phyloP scores from a whole-genome alignment of 2,329 filamentous ascomycete species.

The Aspergillus fructus region DNA sequence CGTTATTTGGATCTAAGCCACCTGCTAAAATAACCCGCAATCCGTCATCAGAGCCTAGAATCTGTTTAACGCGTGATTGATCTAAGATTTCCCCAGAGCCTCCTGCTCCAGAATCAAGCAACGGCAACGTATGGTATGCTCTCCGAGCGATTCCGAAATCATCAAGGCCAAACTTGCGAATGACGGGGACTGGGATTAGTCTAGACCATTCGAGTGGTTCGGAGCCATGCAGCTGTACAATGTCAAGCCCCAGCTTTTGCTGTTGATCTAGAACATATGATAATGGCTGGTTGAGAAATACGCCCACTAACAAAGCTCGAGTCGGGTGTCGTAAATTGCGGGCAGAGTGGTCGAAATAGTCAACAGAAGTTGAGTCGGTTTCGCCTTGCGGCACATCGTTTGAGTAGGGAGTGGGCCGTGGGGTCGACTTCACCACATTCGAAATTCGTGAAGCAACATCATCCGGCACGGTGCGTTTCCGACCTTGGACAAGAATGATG shows the following conservation, averaged over 20 bases:
- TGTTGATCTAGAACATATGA: conserved; percentile 79
- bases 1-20: conserved; percentile 77
- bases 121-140: conserved; percentile 78
- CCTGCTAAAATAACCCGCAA: conserved; percentile 80
- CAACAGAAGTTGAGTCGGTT: conserved; percentile 39
- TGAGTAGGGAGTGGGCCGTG: conserved; percentile 24
- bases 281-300: conserved; percentile 89
- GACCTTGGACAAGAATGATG: conserved; percentile 82
- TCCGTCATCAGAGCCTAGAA: conserved; percentile 67
- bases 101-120: conserved; percentile 84
- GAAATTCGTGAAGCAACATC: conserved; percentile 81
- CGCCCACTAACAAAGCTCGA: conserved; percentile 80
- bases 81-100: conserved; percentile 78
- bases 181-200: conserved; percentile 87
- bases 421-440: conserved; percentile 63
- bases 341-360: conserved; percentile 68
- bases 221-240: conserved; percentile 88
- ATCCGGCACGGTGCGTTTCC: conserved; percentile 75
- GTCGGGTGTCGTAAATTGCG: conserved; percentile 49
- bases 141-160: conserved; percentile 70
- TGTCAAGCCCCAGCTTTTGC: conserved; percentile 71
- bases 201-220: conserved; percentile 91
- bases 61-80: conserved; percentile 64
- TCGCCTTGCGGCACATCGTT: conserved; percentile 17
- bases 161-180: conserved; percentile 77